Evolutionary conservation across 2,329 filamentous ascomycete genomes (phyloP).

Genomic region (Monosporascus sp.): DNA sequence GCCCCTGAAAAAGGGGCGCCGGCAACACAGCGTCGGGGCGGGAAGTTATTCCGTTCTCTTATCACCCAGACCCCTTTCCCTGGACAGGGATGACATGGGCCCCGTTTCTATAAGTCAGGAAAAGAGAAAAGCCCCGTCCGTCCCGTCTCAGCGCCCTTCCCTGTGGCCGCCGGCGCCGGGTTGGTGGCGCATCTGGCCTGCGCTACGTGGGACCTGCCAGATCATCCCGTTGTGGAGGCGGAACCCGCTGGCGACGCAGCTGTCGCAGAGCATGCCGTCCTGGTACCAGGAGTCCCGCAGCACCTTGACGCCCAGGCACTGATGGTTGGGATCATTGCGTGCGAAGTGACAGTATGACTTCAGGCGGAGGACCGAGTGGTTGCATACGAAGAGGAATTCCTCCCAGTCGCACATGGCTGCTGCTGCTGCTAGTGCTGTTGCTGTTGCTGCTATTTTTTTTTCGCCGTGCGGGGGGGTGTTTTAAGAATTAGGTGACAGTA

Average conservation of each 20-base stretch:
- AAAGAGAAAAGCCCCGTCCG: not conserved
- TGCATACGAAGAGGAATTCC: constrained; percentile 61
- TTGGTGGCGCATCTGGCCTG: constrained; percentile 2
- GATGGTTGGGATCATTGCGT: constrained; percentile 64
- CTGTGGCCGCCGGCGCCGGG: not conserved
- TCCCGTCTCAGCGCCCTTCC: not conserved
- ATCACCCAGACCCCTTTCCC: too few relatives aligned
- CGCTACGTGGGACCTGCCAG: constrained; percentile 9
- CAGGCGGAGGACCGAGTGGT: constrained; percentile 53
- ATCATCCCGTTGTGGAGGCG: constrained; percentile 19
- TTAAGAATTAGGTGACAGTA: too few relatives aligned
- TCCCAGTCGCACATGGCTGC: constrained; percentile 63
- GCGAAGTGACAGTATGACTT: constrained; percentile 70
- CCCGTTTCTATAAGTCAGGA: not conserved
- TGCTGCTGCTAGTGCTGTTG: not conserved
- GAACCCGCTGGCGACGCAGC: constrained; percentile 31
- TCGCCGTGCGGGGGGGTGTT: not conserved
- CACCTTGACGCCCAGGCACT: constrained; percentile 63
- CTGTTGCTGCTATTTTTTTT: not conserved
- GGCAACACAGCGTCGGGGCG: too few relatives aligned
- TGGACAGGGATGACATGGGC: not conserved
- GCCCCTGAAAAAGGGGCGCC: too few relatives aligned
- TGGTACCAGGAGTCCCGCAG: constrained; percentile 57
- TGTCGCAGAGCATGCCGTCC: constrained; percentile 42
- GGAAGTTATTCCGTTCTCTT: too few relatives aligned